Evolutionary conservation across 106 monocot species (phyloP).

Genomic region (Chionographis japonica): DNA sequence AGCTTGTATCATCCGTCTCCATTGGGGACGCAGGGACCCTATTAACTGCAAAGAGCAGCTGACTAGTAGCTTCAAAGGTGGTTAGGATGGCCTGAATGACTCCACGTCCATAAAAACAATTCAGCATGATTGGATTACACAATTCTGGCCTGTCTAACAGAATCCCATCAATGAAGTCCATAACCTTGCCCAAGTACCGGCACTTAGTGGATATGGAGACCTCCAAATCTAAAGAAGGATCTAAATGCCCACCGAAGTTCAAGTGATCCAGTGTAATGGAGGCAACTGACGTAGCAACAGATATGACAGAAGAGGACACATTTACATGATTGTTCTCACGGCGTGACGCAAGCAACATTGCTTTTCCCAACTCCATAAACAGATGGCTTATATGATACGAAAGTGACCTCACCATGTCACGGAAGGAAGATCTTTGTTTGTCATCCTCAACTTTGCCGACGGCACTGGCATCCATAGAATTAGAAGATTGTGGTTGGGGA

Average conservation of each 20-base stretch:
- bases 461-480: slow-evolving; percentile 27
- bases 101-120: slow-evolving; percentile 72
- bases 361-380: slow-evolving; percentile 85
- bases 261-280: slow-evolving; percentile 77
- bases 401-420: slow-evolving; percentile 94
- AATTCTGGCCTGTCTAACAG: slow-evolving; percentile 87
- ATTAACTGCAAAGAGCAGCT: slow-evolving; percentile 87
- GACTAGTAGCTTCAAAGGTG: slow-evolving; percentile 96
- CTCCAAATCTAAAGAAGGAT: slow-evolving; percentile 35
- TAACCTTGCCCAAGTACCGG: slow-evolving; percentile 88
- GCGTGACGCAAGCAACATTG: slow-evolving; percentile 75
- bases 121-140: slow-evolving; percentile 82
- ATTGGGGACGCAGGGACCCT: slow-evolving; percentile 84
- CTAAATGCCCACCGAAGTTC: slow-evolving; percentile 64
- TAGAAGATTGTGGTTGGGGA: slow-evolving; percentile 26
- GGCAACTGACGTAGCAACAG: slow-evolving; percentile 65
- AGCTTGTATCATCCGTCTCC: slow-evolving; percentile 69
- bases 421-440: slow-evolving; percentile 68
- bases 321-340: slow-evolving; percentile 67
- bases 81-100: slow-evolving; percentile 75
- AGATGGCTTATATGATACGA: slow-evolving; percentile 90
- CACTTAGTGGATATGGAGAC: slow-evolving; percentile 69
- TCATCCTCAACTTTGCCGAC: slow-evolving; percentile 49
- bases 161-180: slow-evolving; percentile 84
- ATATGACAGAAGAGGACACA: slow-evolving; percentile 53